Evolutionary conservation across 495 filamentous ascomycete species (phyloP), one percentile per base, ranked within the genome.

Genomic region (Immersiella caudata): DNA sequence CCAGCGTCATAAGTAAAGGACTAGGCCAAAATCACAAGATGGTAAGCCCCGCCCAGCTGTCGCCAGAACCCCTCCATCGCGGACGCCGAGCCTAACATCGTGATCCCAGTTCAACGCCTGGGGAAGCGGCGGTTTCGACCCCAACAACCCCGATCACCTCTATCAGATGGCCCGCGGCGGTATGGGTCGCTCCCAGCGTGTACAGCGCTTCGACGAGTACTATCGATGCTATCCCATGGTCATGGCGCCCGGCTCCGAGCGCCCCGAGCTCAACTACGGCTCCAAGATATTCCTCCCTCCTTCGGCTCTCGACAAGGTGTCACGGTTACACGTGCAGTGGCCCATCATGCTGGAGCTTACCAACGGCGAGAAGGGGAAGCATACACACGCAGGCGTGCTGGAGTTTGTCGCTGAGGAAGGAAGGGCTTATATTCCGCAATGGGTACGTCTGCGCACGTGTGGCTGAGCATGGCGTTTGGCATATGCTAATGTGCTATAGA

Each of bases 321-420:
- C 94, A 1, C 83, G 92, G 70, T 83, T 99, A n/a, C 95, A 98
- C 78, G 96, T 99, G 67, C 93, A 95, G 68, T 99, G 97, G 81
- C 95, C 95, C 0, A 96, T 99, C 86, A 85, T 98, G 66, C 94
- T 99, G 76, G 93, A 98, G 85, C 84, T 99, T 33, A 88, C 89
- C 65, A 98, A 98, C 76, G 93, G 94, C 4, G 85, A 88, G 21
- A 89, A 88, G 74, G 88, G 88, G 18, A 89, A 82, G 69, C 87
- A 88, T 75, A 92, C 93, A 24, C 96, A 99, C 79, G 93, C 91
- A 7, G 95, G 95, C 80, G 96, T 98, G 57, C 79, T 99, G 68
- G 95, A 99, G 75, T 99, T 99, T 75, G 93, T 97, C 64, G 95
- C 95, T 11, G 95, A 98, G 76, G 95, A 99, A 78, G 95, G 95